Percentiles rank a stretch among this genome's conserved stretches.
These are phyloP conservation scores for Cystofilobasidium ferigula DNA, from an alignment of 768 basidiomycete genomes.

Conservation along the genomic window DNA sequence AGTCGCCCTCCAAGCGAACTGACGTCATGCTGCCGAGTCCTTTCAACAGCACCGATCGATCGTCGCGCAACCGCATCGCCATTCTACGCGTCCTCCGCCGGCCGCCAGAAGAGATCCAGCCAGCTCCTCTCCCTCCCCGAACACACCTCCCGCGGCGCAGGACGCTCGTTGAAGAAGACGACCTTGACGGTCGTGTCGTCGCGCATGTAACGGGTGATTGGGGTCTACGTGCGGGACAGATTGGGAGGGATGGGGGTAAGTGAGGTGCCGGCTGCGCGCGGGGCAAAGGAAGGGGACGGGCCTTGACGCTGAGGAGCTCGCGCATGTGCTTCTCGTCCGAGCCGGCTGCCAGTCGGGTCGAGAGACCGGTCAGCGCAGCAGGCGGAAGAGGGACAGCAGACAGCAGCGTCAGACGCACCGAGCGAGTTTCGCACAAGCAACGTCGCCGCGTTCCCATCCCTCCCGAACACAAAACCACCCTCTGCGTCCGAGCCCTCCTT, in stretches of 20 bases:
- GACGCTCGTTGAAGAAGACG: slow-evolving; percentile 14
- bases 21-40: too few species aligned
- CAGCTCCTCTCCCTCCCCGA: too few species aligned
- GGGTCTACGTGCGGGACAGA: neutral
- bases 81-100: too few species aligned
- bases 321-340: slow-evolving; percentile 14
- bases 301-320: slow-evolving; percentile 18
- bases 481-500: slow-evolving; percentile 14
- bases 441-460: slow-evolving; percentile 18
- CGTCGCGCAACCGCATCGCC: too few species aligned
- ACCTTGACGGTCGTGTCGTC: slow-evolving; percentile 27
- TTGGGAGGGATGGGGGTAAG: neutral
- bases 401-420: neutral
- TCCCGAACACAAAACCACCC: slow-evolving; percentile 18
- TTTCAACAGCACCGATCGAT: too few species aligned
- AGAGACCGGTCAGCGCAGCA: neutral
- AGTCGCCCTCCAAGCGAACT: too few species aligned
- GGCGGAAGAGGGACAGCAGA: too few species aligned
- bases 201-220: slow-evolving; percentile 15
- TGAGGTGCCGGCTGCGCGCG: neutral
- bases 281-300: neutral
- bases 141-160: neutral
- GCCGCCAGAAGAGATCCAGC: too few species aligned
- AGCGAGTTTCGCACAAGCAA: slow-evolving; percentile 23
- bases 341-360: slow-evolving; percentile 4